Conservation (phyloP, 148 eudicot species). For the Chenopodium quinoa region DNA sequence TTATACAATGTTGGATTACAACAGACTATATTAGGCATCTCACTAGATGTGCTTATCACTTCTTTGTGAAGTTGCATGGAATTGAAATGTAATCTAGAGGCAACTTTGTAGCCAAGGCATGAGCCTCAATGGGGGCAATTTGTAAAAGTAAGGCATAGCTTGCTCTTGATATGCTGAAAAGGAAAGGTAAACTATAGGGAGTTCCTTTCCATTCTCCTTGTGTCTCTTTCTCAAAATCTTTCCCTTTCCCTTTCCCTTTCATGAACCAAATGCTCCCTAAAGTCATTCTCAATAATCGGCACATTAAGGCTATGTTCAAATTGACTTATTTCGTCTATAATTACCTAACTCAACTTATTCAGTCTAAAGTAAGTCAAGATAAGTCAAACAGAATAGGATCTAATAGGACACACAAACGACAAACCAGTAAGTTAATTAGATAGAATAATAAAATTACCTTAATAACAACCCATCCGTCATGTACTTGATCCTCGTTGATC, state of each 20-base stretch:
- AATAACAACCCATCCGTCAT: slow-evolving; percentile 93
- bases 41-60: too few relatives aligned
- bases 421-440: not conserved
- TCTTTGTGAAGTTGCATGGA: not conserved
- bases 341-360: too few relatives aligned
- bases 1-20: not conserved
- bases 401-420: too few relatives aligned
- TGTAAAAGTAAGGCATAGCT: not conserved
- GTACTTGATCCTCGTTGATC: slow-evolving; percentile 84
- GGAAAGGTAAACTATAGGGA: not conserved
- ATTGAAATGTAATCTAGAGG: not conserved
- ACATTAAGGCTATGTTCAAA: too few relatives aligned
- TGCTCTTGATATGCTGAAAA: not conserved
- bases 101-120: not conserved
- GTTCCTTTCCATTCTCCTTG: too few relatives aligned
- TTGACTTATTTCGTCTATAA: too few relatives aligned
- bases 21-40: not conserved
- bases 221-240: too few relatives aligned
- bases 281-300: too few relatives aligned
- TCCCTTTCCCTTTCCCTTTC: too few relatives aligned
- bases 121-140: not conserved
- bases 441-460: slow-evolving; percentile 46
- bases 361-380: too few relatives aligned
- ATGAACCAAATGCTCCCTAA: too few relatives aligned
- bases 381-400: too few relatives aligned